phyloP scores from a whole-genome alignment of 345 rosid species.

The Dimocarpus longan region DNA sequence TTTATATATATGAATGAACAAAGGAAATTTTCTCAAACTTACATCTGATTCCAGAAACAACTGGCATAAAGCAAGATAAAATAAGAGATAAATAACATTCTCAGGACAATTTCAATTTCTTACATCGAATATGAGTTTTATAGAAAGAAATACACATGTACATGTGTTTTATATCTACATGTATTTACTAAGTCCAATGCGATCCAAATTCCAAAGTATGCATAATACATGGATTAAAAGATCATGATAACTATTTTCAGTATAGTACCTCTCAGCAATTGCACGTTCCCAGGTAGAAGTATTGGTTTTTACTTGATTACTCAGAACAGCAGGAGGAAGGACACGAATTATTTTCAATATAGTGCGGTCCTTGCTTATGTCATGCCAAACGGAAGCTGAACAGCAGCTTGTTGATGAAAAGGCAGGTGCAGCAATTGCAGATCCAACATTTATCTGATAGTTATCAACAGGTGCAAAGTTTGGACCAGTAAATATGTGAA shows the following conservation, averaged over 20 bases:
- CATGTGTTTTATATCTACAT: not conserved
- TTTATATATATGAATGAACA: not conserved
- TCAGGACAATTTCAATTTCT: not conserved
- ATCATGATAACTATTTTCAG: not conserved
- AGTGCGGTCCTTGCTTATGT: slow-evolving; percentile 76
- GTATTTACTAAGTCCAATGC: not conserved
- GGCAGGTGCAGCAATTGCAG: slow-evolving; percentile 97
- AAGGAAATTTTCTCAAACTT: not conserved
- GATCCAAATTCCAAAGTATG: not conserved
- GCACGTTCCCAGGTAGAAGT: slow-evolving; percentile 96
- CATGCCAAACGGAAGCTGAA: slow-evolving; percentile 99
- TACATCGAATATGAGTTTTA: not conserved
- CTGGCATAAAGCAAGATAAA: not conserved
- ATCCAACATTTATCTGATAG: slow-evolving; percentile 94
- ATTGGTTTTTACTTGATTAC: slow-evolving; percentile 73
- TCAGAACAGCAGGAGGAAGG: slow-evolving; percentile 90
- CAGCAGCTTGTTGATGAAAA: slow-evolving; percentile 99
- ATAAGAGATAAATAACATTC: not conserved
- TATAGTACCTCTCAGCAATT: slow-evolving; percentile 91
- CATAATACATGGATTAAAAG: not conserved
- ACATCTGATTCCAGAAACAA: not conserved
- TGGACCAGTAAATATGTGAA: slow-evolving; percentile 97
- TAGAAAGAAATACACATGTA: not conserved
- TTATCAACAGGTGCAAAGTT: slow-evolving; percentile 83
- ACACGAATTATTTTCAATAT: slow-evolving; percentile 90